Evolutionary conservation across 768 basidiomycete genomes (phyloP).

Genomic region (Tylopilus rubrobrunneus): DNA sequence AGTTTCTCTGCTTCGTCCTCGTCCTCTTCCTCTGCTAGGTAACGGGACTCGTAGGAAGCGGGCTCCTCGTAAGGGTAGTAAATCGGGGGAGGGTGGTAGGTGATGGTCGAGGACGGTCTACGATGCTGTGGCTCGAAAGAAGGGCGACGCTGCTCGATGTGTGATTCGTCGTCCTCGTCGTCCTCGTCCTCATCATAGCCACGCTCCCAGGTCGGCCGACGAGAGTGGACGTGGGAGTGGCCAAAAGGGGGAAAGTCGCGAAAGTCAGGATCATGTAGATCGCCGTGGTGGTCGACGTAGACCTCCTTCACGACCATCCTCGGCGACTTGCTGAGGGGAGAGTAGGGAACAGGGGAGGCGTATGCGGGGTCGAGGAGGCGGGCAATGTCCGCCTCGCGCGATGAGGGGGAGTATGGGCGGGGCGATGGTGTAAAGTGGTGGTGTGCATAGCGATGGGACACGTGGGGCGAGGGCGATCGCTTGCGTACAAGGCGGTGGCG

Average conservation of each 20-base stretch:
- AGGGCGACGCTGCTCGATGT: slow-evolving; percentile 9
- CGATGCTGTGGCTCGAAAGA: slow-evolving; percentile 21
- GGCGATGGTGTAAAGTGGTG: slow-evolving; percentile 2
- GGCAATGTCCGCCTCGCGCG: slow-evolving; percentile 49
- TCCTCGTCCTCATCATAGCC: slow-evolving; percentile 27
- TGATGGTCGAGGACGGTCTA: slow-evolving; percentile 22
- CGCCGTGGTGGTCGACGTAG: slow-evolving; percentile 59
- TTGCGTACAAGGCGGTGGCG: slow-evolving; percentile 24
- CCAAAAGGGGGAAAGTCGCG: slow-evolving; percentile 52
- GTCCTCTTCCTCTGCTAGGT: slow-evolving; percentile 24
- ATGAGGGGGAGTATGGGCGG: slow-evolving; percentile 33
- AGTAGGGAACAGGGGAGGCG: slow-evolving; percentile 33
- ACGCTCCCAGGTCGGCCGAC: slow-evolving; percentile 36
- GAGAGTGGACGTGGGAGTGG: slow-evolving; percentile 15
- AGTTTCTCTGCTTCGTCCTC: slow-evolving; percentile 19
- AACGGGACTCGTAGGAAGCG: slow-evolving; percentile 29
- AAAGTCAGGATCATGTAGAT: slow-evolving; percentile 67
- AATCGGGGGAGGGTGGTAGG: slow-evolving; percentile 20
- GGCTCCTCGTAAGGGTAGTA: slow-evolving; percentile 29
- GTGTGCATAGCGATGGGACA: slow-evolving; percentile 1
- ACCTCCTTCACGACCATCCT: slow-evolving; percentile 28
- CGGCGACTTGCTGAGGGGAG: slow-evolving; percentile 18
- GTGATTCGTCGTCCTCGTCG: slow-evolving; percentile 27
- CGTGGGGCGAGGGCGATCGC: slow-evolving; percentile 26
- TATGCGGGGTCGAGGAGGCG: slow-evolving; percentile 66